Evolutionary conservation across 2,329 filamentous ascomycete species (phyloP), one percentile per base, ranked within the genome.

Genomic region (Apiospora sp.): DNA sequence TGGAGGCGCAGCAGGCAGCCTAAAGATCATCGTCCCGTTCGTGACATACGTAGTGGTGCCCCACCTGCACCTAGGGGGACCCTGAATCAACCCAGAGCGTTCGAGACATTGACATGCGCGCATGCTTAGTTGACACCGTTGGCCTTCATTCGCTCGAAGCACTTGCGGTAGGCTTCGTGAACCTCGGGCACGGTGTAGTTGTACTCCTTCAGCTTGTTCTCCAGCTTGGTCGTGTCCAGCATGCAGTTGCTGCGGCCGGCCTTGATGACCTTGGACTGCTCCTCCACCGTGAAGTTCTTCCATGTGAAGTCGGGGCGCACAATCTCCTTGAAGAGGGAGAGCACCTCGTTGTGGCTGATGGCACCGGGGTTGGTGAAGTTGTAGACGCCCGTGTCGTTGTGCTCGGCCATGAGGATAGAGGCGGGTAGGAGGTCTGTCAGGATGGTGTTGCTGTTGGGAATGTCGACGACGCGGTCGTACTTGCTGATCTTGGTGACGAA

Each of bases 341-440:
- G 84, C 8, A 93, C 90, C 81, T 92, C 90, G 80, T 92, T 92
- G 82, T 92, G 91, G n/a, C 89, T 91, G 79, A 93, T 92, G 75
- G 90, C 89, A 16, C 91, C 91, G 0, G 91, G 91, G 82, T 92
- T 93, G 73, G 90, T 92, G 80, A 92, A 92, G 83, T 93, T 93
- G 82, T 90, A 92, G 75, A 93, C 84, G 24, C 91, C 91, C 0
- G 86, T 88, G 58, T 92, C 90, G 54, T 84, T 82, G 81, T 91
- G 86, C 80, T 92, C 88, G 41, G 90, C 88, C 75, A 92, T 82
- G 67, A 90, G 79, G 74, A 92, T 85, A 2, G 89, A 87, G 16
- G 87, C 87, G 14, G 91, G 91, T 27, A 93, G 85, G 68, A 93
- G 87, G 77, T 92, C 89, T 74, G 87, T 85, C 64, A 93, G 86